Conservation (phyloP, 2,329 filamentous ascomycete genomes). For the Penicillium sp. region DNA sequence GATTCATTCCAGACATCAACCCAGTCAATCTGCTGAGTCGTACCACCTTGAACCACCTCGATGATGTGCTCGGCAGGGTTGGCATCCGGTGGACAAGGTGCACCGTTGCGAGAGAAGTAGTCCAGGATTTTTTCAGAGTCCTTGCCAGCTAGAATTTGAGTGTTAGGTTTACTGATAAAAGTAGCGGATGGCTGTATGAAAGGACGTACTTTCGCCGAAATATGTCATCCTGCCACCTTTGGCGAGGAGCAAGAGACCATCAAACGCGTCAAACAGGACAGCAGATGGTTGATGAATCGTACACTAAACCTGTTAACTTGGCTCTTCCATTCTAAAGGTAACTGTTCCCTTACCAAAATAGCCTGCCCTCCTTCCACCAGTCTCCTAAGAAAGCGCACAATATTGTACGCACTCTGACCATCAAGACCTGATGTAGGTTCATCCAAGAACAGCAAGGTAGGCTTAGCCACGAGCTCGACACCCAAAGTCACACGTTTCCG, state of each 20-base stretch:
- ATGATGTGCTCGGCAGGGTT: constrained; percentile 56
- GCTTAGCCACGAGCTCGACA: constrained; percentile 61
- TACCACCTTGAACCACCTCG: constrained; percentile 35
- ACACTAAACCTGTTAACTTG: constrained; percentile 23
- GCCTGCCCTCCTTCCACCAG: constrained; percentile 67
- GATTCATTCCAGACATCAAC: constrained; percentile 34
- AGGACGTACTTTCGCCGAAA: constrained; percentile 55
- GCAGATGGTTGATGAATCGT: constrained; percentile 72
- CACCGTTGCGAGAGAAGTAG: constrained; percentile 57
- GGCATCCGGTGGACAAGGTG: constrained; percentile 51
- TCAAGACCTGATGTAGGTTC: constrained; percentile 66
- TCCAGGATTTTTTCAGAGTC: constrained; percentile 42
- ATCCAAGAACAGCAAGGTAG: constrained; percentile 61
- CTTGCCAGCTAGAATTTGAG: constrained; percentile 25
- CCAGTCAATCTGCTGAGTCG: constrained; percentile 29
- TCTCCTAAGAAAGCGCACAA: constrained; percentile 64
- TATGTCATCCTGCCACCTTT: constrained; percentile 66
- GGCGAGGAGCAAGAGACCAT: constrained; percentile 64
- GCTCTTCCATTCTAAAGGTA: not conserved
- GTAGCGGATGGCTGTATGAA: not conserved
- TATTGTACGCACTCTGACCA: constrained; percentile 60
- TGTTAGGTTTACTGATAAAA: not conserved
- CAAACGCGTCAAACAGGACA: constrained; percentile 66
- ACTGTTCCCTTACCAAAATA: constrained; percentile 51
- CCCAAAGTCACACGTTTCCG: constrained; percentile 63